Conservation (phyloP, 2,329 filamentous ascomycete species). For the Graphilbum ipis-grandicollis region DNA sequence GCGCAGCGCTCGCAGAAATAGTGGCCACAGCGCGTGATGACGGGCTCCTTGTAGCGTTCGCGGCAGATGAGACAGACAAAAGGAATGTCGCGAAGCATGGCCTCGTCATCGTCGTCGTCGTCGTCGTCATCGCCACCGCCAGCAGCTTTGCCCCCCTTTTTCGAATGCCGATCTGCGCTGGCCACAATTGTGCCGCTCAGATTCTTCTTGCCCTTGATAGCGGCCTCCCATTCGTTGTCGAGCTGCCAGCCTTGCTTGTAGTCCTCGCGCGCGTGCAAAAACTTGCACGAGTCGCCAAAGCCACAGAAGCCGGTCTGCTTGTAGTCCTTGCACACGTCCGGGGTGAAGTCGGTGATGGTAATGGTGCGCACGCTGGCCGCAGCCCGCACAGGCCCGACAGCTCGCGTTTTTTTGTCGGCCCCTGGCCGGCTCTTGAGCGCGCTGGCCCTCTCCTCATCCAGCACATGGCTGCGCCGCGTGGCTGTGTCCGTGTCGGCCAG, state of each 20-base stretch:
- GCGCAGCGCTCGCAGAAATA: conserved; percentile 93
- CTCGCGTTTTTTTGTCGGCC: conserved; percentile 10
- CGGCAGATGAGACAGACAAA: conserved; percentile 83
- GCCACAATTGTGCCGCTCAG: conserved; percentile 43
- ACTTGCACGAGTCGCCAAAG: conserved; percentile 64
- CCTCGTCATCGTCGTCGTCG: conserved; percentile 43
- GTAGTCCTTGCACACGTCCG: conserved; percentile 81
- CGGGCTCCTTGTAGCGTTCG: conserved; percentile 57
- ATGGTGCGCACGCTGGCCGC: conserved; percentile 81
- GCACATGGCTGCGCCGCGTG: conserved; percentile 65
- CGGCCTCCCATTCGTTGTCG: conserved; percentile 82
- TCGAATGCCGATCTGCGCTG: conserved; percentile 32
- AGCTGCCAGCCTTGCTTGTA: conserved; percentile 91
- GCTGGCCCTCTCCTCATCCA: conserved; percentile 24
- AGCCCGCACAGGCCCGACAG: conserved; percentile 74
- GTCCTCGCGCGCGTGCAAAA: conserved; percentile 57
- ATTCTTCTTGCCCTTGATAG: conserved; percentile 53
- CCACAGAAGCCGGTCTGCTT: conserved; percentile 41
- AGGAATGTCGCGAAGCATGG: conserved; percentile 65
- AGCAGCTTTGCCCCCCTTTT: conserved; percentile 2
- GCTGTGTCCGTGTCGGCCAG: conserved; percentile 65
- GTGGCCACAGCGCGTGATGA: conserved; percentile 82
- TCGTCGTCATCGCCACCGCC: conserved; percentile 17
- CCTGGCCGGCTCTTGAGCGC: conserved; percentile 18
- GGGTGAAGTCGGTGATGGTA: conserved; percentile 77